Conservation (phyloP, 805 yeast genomes). For the Wickerhamomyces silvicola region DNA sequence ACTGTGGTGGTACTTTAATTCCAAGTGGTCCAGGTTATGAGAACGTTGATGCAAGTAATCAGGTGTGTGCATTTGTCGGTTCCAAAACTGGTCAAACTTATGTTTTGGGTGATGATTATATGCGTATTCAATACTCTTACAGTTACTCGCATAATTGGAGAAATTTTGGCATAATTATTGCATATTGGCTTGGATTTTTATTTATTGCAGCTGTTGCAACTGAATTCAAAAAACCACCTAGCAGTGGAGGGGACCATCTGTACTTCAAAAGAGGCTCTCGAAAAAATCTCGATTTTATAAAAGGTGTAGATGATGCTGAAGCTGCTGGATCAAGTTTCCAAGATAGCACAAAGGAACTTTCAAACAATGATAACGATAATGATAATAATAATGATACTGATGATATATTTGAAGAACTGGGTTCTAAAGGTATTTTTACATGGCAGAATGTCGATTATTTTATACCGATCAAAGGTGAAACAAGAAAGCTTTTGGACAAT, state of each 20-base stretch:
- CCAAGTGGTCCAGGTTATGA: constrained; percentile 57
- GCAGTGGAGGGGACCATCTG: constrained; percentile 33
- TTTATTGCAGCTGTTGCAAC: constrained; percentile 42
- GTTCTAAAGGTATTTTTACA: constrained; percentile 24
- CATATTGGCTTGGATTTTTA: constrained; percentile 47
- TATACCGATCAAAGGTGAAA: constrained; percentile 26
- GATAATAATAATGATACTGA: constrained; percentile 5
- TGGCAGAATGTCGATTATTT: constrained; percentile 29
- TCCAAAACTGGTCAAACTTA: constrained; percentile 43
- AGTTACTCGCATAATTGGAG: constrained; percentile 65
- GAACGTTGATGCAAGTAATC: constrained; percentile 28
- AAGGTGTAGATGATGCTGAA: constrained; percentile 15
- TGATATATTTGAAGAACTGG: constrained; percentile 20
- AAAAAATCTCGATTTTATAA: constrained; percentile 8
- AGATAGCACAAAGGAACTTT: too few species aligned
- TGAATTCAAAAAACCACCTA: constrained; percentile 41
- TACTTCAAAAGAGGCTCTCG: constrained; percentile 50
- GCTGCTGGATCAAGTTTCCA: constrained; percentile 26
- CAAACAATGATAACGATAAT: too few species aligned
- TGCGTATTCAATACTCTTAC: constrained; percentile 44
- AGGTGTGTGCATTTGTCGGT: constrained; percentile 58
- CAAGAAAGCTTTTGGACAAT: constrained; percentile 47
- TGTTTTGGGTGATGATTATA: constrained; percentile 57
- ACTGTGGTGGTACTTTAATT: constrained; percentile 45
- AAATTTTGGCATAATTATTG: constrained; percentile 63